Base-by-base conservation (phyloP, 2,329 filamentous ascomycete genomes). In the Pseudopithomyces maydicus region DNA sequence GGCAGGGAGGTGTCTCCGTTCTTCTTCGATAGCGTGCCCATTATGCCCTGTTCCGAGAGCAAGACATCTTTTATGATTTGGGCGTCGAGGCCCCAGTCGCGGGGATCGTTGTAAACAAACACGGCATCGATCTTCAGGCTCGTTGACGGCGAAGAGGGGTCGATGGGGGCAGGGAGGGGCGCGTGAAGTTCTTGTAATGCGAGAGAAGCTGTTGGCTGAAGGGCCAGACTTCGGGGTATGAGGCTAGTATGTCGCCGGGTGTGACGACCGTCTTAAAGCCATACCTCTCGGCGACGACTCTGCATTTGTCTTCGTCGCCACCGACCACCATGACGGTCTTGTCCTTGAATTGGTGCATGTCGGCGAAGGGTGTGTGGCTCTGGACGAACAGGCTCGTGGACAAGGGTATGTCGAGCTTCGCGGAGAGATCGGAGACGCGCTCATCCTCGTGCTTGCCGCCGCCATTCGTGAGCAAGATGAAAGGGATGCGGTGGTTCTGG, bases 391-490 rank as follows among this genome's bases (percentile, higher is more conserved):
- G 88, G 59, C 84, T 84, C 14, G 84, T 84, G 38, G 88, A 83
- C 42, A 95, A 80, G 15, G 82, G 77, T 1, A 92, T 80, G 23
- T 84, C 80, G 6, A 96, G 83, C 64, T 86, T 87, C 42, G 83
- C 74, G 64, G 85, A 88, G 52, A 96, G 81, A 58, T 93, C 89
- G 7, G 80, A 80, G 29, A 92, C 89, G 17, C 91, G 85, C 56
- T 90, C 88, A 2, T 80, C 80, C 77, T 98, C 94, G 61, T 88
- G 86, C 71, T 90, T 92, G 56, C 95, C 95, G 41, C 95, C 95
- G 66, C 95, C 95, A 77, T 99, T 99, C 57, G 95, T 99, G 61
- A 99, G 83, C 33, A 99, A 86, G 68, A 99, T 94, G 78, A 96
- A 98, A 12, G 93, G 93, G 44, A 97, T 91, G 45, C 85, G 82